A percentile compares a stretch with the other conserved stretches of the same genome.
Evolutionary conservation across 2,329 filamentous ascomycete genomes (phyloP).

Genomic region (Phoma sp.): DNA sequence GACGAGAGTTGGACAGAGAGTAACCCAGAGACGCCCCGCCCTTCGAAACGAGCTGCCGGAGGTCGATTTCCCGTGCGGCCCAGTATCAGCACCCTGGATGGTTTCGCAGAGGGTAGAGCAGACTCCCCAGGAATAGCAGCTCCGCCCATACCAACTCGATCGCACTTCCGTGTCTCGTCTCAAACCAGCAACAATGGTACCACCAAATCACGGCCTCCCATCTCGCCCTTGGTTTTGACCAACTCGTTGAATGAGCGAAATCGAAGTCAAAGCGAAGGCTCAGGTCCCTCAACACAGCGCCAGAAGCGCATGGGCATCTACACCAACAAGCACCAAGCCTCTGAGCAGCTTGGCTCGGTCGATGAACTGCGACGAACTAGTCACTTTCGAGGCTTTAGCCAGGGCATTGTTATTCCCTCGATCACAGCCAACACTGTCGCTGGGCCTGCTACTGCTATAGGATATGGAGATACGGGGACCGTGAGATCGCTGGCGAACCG

Average conservation of each 20-base stretch:
- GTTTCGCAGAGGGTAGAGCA: conserved; percentile 54
- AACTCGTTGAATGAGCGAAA: conserved; percentile 71
- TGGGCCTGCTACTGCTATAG: conserved; percentile 43
- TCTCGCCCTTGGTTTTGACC: conserved; percentile 74
- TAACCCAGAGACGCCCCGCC: conserved; percentile 77
- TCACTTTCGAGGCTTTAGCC: conserved; percentile 65
- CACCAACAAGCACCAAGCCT: conserved; percentile 59
- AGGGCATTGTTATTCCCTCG: conserved; percentile 58
- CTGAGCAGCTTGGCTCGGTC: conserved; percentile 59
- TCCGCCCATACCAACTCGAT: conserved; percentile 80
- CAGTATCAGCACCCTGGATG: conserved; percentile 70
- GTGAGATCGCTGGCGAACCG: conserved; percentile 51
- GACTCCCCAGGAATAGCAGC: conserved; percentile 51
- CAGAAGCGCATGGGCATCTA: conserved; percentile 68
- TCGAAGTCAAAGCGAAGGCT: conserved; percentile 68
- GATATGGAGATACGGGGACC: conserved; percentile 45
- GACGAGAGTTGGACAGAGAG: conserved; percentile 67
- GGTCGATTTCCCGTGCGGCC: conserved; percentile 72
- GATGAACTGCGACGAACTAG: conserved; percentile 61
- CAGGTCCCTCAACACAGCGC: conserved; percentile 59
- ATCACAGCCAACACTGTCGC: conserved; percentile 38
- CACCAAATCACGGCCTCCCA: conserved; percentile 70
- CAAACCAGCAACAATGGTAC: conserved; percentile 66
- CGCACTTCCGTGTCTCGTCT: conserved; percentile 79
- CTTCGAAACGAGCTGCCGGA: conserved; percentile 63